Evolutionary conservation across 2,329 filamentous ascomycete species (phyloP), one percentile per base, ranked within the genome.

Genomic region (Lizonia empirigonia): DNA sequence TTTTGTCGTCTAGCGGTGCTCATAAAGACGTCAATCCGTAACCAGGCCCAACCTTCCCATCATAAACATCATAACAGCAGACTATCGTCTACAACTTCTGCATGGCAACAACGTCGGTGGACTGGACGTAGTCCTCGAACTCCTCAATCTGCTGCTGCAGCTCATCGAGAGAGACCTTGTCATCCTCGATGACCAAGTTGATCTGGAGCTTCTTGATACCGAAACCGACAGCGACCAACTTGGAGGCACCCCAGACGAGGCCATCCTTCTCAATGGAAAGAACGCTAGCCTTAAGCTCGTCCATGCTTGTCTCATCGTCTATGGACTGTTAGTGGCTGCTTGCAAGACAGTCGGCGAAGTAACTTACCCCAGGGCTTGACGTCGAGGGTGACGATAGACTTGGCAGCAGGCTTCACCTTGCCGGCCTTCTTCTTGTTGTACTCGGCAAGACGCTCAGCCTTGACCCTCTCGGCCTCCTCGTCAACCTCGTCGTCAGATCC

Each of bases 191-290:
- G 68, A 97, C 91, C 67, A 97, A 79, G 87, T 90, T 97, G 83
- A 99, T 96, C 85, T 97, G 93, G 60, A 99, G 87, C 86, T 97
- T 97, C 85, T 90, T 94, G 83, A 99, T 95, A 83, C 94, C 94
- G 84, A 90, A 99, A 72, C 92, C 93, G 69, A 99, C 87, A 63
- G 92, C 77, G 44, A 96, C 87, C 62, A 96, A 82, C 83, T 94
- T 90, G 76, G 89, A 92, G 62, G 82, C 86, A 86, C 93, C 93
- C 94, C 94, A 99, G 60, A 95, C 87, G 58, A 99, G 90, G 80
- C 94, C 94, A 40, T 97, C 93, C 83, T 89, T 86, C 79, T 93
- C 85, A 67, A 97, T 93, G 63, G 80, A 77, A 70, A 91, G 89
- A 67, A 97, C 92, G 61, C 87, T 81, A 24, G 78, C 82, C 82